Evolutionary conservation across 108 stramenopile species (phyloP).

Genomic region (Seminavis robusta): DNA sequence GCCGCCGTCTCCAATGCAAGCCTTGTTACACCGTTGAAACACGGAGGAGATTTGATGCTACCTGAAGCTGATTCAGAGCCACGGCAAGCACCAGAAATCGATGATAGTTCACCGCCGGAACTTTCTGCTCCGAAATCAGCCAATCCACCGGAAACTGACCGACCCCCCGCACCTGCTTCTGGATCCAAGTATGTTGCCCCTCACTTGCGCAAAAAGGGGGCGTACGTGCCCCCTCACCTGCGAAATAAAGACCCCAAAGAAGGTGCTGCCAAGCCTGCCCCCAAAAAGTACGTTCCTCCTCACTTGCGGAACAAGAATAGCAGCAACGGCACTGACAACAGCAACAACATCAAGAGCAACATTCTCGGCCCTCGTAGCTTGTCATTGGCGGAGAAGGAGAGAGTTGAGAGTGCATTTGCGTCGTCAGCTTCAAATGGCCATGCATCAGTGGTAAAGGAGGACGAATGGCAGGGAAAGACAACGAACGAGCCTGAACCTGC

Average conservation of each 20-base stretch:
- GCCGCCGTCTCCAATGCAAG: neutral
- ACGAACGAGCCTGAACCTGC: conserved; percentile 5
- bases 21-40: neutral
- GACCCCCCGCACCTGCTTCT: neutral
- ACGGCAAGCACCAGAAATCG: too few species aligned
- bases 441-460: too few species aligned
- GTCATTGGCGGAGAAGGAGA: neutral
- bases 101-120: neutral
- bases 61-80: neutral
- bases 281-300: conserved; percentile 44
- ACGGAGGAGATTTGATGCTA: neutral
- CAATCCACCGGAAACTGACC: conserved; percentile 11
- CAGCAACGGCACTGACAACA: neutral
- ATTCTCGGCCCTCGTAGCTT: neutral
- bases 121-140: conserved; percentile 6
- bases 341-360: neutral
- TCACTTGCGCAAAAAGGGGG: too few species aligned
- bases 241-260: conserved; percentile 2
- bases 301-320: conserved; percentile 36
- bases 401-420: neutral
- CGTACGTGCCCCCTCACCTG: conserved; percentile 42
- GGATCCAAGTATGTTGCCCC: neutral
- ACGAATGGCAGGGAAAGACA: too few species aligned
- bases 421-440: neutral
- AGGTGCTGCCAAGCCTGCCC: too few species aligned